Evolutionary conservation across 2,329 filamentous ascomycete species (phyloP), one percentile per base, ranked within the genome.

Genomic region (Lachnellula suecica): DNA sequence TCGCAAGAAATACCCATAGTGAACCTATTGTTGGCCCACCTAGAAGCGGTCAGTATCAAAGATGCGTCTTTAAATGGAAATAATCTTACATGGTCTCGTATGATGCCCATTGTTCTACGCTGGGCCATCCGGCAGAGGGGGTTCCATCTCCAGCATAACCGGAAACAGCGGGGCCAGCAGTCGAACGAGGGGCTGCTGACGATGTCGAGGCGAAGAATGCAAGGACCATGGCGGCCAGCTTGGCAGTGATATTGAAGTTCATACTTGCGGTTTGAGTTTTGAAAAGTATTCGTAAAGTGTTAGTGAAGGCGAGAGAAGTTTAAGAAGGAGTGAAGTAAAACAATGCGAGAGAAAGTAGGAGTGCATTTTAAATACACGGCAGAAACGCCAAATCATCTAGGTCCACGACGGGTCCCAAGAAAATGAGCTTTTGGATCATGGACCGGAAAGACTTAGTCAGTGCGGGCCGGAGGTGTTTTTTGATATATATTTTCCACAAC

Each of bases 71-170:
- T 22, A 10, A 13, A 19, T 10, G 15, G 15, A 8, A 17, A 10
- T 19, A 7, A 10, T 40, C 19, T 40, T 40, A 23, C 37, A 40
- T 40, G 8, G 40, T n/a, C 11, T 46, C 43, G 20, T 50, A 53
- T 10, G 34, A 24, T 9, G 45, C 41, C 51, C 51, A 53, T 37
- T 49, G 4, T 4, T 20, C 22, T 2, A 35, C 27, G 10, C 47
- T 29, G 19, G 51, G 51, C 51, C 51, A 53, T 22, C 51, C 51
- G 10, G 40, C 40, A 4, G 20, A 19, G 20, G 40, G 40, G 1
- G 40, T 20, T 23, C 40, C 40, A 13, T 42, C 40, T 2, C 40
- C 40, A 11, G 19, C 25, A 5, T 24, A 42, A 3, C 13, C 31
- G 15, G 31, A 2, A 35, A 17, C 13, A 17, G 31, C 6, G 3